Conservation (phyloP, 805 yeast species). For the Metschnikowia gelsemii region DNA sequence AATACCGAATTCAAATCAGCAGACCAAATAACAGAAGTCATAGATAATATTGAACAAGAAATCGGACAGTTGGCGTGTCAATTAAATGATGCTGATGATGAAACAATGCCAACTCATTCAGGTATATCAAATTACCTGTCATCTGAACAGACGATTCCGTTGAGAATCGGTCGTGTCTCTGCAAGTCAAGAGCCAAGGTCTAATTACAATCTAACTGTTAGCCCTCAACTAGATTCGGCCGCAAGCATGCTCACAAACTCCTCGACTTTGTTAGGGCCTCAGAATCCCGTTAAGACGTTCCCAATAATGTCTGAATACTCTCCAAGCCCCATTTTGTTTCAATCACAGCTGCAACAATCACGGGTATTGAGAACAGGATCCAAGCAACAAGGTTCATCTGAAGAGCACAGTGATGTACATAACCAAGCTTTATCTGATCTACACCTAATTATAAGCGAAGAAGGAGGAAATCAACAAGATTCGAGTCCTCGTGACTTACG, state of each 20-base stretch:
- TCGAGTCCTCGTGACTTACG: neutral
- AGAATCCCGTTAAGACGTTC: neutral
- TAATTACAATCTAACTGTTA: neutral
- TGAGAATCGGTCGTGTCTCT: neutral
- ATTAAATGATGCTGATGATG: neutral
- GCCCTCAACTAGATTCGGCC: neutral
- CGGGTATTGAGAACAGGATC: neutral
- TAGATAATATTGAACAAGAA: conserved; percentile 5
- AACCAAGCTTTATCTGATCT: neutral
- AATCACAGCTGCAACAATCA: neutral
- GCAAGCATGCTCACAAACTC: neutral
- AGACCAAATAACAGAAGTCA: conserved; percentile 1
- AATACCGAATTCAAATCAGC: neutral
- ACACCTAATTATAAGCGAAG: neutral
- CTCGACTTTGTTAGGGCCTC: neutral
- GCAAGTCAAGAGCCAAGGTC: neutral
- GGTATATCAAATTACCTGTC: neutral
- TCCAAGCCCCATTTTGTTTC: neutral
- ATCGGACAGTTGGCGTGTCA: neutral
- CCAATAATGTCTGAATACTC: neutral
- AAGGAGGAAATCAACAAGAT: neutral
- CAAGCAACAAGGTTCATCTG: neutral
- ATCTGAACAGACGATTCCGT: neutral
- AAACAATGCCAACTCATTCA: neutral
- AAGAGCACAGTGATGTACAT: neutral